These are phyloP conservation scores for Trifolium subterraneum DNA, from an alignment of 306 rosid species.

Conservation along the genomic window DNA sequence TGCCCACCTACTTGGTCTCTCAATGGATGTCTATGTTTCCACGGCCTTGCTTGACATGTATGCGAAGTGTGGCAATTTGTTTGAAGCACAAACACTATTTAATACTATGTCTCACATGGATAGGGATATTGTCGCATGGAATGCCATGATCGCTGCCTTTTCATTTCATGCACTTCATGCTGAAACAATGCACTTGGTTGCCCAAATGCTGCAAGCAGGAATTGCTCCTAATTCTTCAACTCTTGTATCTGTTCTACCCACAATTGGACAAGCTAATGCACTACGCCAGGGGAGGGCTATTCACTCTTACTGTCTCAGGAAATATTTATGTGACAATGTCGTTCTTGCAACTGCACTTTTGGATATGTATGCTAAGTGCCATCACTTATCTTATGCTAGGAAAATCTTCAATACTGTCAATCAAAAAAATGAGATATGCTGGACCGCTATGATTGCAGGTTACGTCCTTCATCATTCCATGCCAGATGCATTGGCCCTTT, in stretches of 20 bases:
- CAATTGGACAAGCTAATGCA: constrained; percentile 52
- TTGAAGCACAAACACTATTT: constrained; percentile 47
- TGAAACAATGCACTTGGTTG: constrained; percentile 36
- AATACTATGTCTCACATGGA: constrained; percentile 40
- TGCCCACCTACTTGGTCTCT: constrained; percentile 43
- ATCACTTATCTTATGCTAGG: constrained; percentile 44
- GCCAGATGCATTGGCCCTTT: constrained; percentile 52
- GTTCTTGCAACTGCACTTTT: constrained; percentile 55
- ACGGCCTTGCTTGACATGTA: constrained; percentile 58
- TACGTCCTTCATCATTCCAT: constrained; percentile 50
- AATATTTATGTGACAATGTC: constrained; percentile 41
- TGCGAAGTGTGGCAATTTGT: constrained; percentile 53
- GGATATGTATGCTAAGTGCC: constrained; percentile 62
- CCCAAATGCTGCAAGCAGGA: constrained; percentile 51
- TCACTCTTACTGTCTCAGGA: constrained; percentile 49
- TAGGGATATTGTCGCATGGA: constrained; percentile 57
- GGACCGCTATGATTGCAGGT: constrained; percentile 69
- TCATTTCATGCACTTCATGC: constrained; percentile 44
- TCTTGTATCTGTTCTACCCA: constrained; percentile 49
- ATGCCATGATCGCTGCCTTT: constrained; percentile 53
- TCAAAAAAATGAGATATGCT: constrained; percentile 52
- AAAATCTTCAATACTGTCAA: constrained; percentile 45
- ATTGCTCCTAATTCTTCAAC: constrained; percentile 58
- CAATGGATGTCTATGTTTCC: constrained; percentile 49
- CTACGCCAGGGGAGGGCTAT: constrained; percentile 48